Conservation (phyloP, 164 flowering plant genomes). For the Vitis amurensis region DNA sequence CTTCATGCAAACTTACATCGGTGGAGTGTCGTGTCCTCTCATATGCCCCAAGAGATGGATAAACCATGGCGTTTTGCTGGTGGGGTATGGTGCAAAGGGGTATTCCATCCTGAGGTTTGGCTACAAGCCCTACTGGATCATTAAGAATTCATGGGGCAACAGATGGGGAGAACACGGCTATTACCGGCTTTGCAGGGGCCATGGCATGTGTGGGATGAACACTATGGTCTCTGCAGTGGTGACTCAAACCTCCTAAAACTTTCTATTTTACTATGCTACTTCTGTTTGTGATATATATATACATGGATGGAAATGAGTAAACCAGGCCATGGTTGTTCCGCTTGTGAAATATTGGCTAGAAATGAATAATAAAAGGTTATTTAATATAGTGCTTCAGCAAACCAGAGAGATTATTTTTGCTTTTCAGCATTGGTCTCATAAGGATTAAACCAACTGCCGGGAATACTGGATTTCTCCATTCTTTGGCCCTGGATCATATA, state of each 20-base stretch:
- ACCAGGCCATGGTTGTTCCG: too few relatives aligned
- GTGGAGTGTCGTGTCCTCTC: conserved; percentile 86
- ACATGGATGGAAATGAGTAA: too few relatives aligned
- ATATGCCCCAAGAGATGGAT: conserved; percentile 61
- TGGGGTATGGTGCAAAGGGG: conserved; percentile 71
- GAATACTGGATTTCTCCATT: too few relatives aligned
- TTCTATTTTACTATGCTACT: not conserved
- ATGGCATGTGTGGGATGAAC: conserved; percentile 68
- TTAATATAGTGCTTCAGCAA: too few relatives aligned
- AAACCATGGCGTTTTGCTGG: conserved; percentile 79
- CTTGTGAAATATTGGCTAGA: too few relatives aligned
- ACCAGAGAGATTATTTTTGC: too few relatives aligned
- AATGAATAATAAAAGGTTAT: too few relatives aligned
- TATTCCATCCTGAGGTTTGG: conserved; percentile 67
- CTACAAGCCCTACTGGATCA: conserved; percentile 75
- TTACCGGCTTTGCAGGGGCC: conserved; percentile 64
- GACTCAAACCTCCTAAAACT: conserved; percentile 20
- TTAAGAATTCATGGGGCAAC: conserved; percentile 89
- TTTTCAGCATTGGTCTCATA: too few relatives aligned
- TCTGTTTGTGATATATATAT: too few relatives aligned
- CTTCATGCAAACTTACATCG: conserved; percentile 91
- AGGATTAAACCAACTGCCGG: too few relatives aligned
- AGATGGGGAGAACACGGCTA: conserved; percentile 83
- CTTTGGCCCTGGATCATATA: too few relatives aligned
- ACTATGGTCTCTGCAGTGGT: conserved; percentile 74